phyloP scores from a whole-genome alignment of 805 yeast species.

The Sugiyamaella marilandica region DNA sequence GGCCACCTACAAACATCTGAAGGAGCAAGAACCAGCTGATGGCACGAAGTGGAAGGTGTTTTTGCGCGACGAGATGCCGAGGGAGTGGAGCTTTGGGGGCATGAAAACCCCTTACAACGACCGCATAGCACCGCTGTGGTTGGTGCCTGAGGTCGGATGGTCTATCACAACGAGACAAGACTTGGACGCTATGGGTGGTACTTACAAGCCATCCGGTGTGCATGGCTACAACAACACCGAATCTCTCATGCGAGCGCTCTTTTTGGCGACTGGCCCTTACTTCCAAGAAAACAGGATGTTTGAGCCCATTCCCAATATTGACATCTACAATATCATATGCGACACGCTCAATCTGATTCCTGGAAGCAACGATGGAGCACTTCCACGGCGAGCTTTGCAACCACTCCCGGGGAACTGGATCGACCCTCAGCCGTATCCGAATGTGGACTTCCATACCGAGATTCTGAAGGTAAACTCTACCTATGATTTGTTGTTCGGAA shows the following conservation, averaged over 20 bases:
- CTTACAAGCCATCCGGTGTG: slow-evolving; percentile 65
- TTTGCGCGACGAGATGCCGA: slow-evolving; percentile 49
- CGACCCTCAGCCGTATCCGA: slow-evolving; percentile 32
- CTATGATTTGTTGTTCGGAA: slow-evolving; percentile 24
- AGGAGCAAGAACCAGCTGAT: slow-evolving; percentile 18
- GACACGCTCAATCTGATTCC: slow-evolving; percentile 53
- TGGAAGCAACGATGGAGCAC: slow-evolving; percentile 54
- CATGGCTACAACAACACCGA: slow-evolving; percentile 82
- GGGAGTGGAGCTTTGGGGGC: slow-evolving; percentile 55
- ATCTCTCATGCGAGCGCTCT: slow-evolving; percentile 76
- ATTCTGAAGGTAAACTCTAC: slow-evolving; percentile 28
- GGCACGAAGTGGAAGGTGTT: slow-evolving; percentile 42
- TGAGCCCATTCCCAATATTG: slow-evolving; percentile 65
- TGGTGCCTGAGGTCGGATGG: slow-evolving; percentile 80
- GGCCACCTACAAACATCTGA: slow-evolving; percentile 38
- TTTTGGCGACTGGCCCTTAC: slow-evolving; percentile 77
- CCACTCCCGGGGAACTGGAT: slow-evolving; percentile 25
- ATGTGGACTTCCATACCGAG: slow-evolving; percentile 26
- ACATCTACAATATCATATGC: slow-evolving; percentile 71
- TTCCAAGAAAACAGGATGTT: slow-evolving; percentile 42
- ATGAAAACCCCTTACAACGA: slow-evolving; percentile 38
- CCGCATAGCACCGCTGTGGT: slow-evolving; percentile 80
- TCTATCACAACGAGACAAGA: slow-evolving; percentile 58
- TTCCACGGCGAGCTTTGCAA: slow-evolving; percentile 21
- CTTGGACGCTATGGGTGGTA: slow-evolving; percentile 44